phyloP scores from a whole-genome alignment of 2,329 filamentous ascomycete genomes.

The Scedosporium aurantiacum region DNA sequence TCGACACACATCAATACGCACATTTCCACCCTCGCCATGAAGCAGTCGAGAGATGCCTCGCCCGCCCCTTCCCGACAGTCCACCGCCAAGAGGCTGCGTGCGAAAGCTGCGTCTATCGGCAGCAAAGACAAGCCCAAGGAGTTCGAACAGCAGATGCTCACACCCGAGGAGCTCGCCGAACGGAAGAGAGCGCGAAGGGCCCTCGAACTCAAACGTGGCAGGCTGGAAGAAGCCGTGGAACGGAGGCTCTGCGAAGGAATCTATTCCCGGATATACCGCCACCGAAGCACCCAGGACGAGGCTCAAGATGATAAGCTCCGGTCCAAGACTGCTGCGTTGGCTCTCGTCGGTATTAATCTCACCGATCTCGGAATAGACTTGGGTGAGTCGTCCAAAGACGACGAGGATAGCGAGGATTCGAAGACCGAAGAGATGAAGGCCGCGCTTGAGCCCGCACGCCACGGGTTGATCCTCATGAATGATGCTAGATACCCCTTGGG shows the following conservation, averaged over 20 bases:
- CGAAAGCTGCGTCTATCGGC: constrained; percentile 43
- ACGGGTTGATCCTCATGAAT: constrained; percentile 69
- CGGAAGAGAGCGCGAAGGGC: constrained; percentile 67
- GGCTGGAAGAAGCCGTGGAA: constrained; percentile 86
- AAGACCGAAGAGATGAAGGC: constrained; percentile 58
- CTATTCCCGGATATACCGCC: constrained; percentile 82
- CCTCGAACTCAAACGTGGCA: constrained; percentile 64
- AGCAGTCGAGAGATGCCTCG: constrained; percentile 58
- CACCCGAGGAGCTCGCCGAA: constrained; percentile 70
- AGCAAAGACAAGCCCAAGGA: constrained; percentile 39
- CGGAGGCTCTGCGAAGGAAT: constrained; percentile 73
- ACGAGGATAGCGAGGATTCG: constrained; percentile 45
- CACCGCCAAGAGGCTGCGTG: constrained; percentile 43
- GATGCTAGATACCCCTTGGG: constrained; percentile 78
- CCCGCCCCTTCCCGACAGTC: constrained; percentile 42
- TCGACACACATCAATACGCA: constrained; percentile 78
- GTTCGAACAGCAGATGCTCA: constrained; percentile 74
- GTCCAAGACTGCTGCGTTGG: constrained; percentile 83
- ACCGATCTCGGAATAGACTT: constrained; percentile 74
- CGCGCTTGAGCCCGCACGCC: constrained; percentile 59
- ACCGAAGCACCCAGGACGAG: constrained; percentile 85
- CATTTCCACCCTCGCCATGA: constrained; percentile 66
- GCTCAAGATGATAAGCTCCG: constrained; percentile 88
- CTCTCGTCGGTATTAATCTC: constrained; percentile 82
- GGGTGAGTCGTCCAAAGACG: constrained; percentile 41